phyloP scores from a whole-genome alignment of 1,139 yeast genomes.

The Candida sanyaensis region DNA sequence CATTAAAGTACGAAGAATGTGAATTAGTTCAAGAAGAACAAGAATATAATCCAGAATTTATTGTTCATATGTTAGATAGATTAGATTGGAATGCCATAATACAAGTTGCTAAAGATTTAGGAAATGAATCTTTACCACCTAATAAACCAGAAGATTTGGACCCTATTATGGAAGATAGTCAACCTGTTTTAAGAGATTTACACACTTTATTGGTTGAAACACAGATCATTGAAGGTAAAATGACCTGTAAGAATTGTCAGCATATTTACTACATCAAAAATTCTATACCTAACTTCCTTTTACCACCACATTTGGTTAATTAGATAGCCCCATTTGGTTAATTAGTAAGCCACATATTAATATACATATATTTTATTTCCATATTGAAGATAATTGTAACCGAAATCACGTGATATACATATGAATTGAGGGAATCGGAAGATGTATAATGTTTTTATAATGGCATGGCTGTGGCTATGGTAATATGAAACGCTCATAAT shows the following conservation, averaged over 20 bases:
- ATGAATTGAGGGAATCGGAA: no score
- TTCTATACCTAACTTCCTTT: constrained; percentile 88
- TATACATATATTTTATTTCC: no score
- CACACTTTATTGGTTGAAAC: constrained; percentile 83
- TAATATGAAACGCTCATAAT: no score
- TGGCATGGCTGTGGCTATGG: no score
- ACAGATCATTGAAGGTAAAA: constrained; percentile 81
- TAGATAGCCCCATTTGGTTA: background rate
- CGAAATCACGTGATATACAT: no score
- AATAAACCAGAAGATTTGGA: constrained; percentile 63
- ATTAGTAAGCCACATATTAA: no score
- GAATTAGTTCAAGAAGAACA: constrained; percentile 74
- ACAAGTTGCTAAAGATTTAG: constrained; percentile 73
- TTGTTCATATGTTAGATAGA: constrained; percentile 75
- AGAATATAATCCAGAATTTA: constrained; percentile 82
- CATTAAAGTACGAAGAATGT: constrained; percentile 72
- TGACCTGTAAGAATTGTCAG: constrained; percentile 84
- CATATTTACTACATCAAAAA: constrained; percentile 90
- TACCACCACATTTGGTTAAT: constrained; percentile 79
- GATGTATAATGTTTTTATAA: no score
- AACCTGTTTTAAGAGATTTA: constrained; percentile 67
- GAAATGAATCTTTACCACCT: constrained; percentile 65
- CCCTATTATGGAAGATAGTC: constrained; percentile 58
- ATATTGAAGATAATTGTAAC: no score
- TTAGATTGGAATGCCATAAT: constrained; percentile 87